These are phyloP conservation scores for Clathrospora elynae DNA, from an alignment of 2,329 filamentous ascomycete genomes.

Conservation along the genomic window DNA sequence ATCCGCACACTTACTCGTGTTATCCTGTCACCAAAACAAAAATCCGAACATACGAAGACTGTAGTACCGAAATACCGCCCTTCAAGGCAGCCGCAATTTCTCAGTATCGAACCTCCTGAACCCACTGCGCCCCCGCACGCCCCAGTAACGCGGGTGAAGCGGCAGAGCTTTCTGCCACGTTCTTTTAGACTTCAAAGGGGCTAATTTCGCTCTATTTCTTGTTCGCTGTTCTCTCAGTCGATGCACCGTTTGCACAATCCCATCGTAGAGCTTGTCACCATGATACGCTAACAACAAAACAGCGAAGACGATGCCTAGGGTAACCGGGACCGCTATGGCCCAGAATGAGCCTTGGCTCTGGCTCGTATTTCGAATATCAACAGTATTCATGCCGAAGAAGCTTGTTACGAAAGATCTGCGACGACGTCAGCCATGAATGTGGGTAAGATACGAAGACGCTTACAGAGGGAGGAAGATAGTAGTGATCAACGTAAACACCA, in stretches of 20 bases:
- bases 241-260: background rate
- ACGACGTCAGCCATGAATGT: background rate
- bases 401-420: constrained; percentile 17
- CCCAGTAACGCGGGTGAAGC: too few relatives aligned
- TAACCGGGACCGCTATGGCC: constrained; percentile 20
- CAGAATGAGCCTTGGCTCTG: constrained; percentile 21
- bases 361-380: constrained; percentile 19
- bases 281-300: constrained; percentile 9
- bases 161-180: too few relatives aligned
- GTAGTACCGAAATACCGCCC: too few relatives aligned
- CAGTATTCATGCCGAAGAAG: constrained; percentile 28
- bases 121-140: too few relatives aligned
- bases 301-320: constrained; percentile 3
- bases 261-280: constrained; percentile 7
- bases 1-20: too few relatives aligned
- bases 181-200: background rate
- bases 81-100: too few relatives aligned
- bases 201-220: background rate
- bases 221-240: background rate
- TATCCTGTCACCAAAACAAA: too few relatives aligned
- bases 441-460: constrained; percentile 30
- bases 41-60: too few relatives aligned
- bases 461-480: constrained; percentile 39
- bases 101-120: too few relatives aligned
- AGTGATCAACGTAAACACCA: constrained; percentile 34